Evolutionary conservation across 345 rosid genomes (phyloP).

Genomic region (Boechera stricta): DNA sequence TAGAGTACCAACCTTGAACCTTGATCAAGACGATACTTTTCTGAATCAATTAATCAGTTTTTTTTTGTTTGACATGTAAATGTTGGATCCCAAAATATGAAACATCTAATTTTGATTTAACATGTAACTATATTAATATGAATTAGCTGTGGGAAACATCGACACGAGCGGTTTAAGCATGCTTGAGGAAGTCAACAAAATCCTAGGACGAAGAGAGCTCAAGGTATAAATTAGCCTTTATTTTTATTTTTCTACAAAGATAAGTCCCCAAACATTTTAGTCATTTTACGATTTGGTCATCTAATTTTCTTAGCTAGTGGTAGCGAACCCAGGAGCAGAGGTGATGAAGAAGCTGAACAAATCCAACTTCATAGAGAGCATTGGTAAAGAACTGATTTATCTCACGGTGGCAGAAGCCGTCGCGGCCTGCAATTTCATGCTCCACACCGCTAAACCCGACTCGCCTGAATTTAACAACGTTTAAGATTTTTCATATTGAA

Average conservation of each 20-base stretch:
- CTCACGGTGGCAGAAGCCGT: conserved; percentile 87
- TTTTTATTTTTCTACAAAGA: not conserved
- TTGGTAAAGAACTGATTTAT: conserved; percentile 77
- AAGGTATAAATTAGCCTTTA: conserved; percentile 48
- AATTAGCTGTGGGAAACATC: conserved; percentile 81
- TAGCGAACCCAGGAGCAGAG: conserved; percentile 93
- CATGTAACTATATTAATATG: not conserved
- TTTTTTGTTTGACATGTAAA: not conserved
- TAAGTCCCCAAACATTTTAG: not conserved
- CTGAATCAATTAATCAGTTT: not conserved
- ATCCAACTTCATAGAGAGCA: conserved; percentile 60
- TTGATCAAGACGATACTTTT: not conserved
- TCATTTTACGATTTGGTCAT: not conserved
- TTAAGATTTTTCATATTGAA: conserved; percentile 1
- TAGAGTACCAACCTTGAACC: not conserved
- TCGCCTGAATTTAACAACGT: conserved; percentile 27
- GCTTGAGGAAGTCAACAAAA: conserved; percentile 80
- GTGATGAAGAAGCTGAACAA: conserved; percentile 88
- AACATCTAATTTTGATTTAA: not conserved
- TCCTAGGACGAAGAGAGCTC: conserved; percentile 60
- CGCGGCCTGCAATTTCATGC: conserved; percentile 69
- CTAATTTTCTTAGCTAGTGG: conserved; percentile 54
- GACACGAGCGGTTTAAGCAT: conserved; percentile 97
- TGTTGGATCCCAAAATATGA: not conserved
- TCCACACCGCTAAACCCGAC: conserved; percentile 50